Evolutionary conservation across 2,329 filamentous ascomycete species (phyloP).

Genomic region (Calonectria hawksworthii): DNA sequence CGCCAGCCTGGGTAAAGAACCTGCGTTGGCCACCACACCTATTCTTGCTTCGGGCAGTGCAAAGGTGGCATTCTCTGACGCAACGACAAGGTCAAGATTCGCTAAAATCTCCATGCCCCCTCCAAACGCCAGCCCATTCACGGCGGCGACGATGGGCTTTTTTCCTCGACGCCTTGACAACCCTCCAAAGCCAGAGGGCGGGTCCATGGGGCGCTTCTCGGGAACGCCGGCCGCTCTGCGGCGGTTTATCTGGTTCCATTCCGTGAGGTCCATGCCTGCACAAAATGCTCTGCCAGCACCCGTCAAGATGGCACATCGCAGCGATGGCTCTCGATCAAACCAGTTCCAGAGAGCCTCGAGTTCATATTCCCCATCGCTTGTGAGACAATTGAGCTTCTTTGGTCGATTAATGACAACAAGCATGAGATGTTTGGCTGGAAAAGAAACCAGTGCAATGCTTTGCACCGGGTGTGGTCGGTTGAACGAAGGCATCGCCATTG

Average conservation of each 20-base stretch:
- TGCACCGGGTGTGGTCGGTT: neutral
- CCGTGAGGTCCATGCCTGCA: neutral
- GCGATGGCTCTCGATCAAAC: neutral
- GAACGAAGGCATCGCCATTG: neutral
- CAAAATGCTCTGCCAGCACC: neutral
- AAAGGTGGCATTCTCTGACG: neutral
- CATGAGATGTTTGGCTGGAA: neutral
- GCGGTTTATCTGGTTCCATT: neutral
- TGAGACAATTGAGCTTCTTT: neutral
- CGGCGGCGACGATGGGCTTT: slow-evolving; percentile 1
- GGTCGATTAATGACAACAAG: neutral
- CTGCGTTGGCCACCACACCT: neutral
- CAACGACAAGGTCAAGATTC: neutral
- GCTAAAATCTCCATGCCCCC: neutral
- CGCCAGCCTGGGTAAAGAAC: neutral
- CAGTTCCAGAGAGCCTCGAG: neutral
- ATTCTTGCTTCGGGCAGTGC: neutral
- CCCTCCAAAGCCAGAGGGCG: neutral
- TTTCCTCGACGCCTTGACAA: neutral
- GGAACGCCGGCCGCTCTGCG: neutral
- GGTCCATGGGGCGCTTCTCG: neutral
- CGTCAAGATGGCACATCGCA: neutral
- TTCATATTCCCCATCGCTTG: neutral
- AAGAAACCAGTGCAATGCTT: neutral
- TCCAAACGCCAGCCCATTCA: neutral